phyloP scores from a whole-genome alignment of 805 yeast genomes.

The Metschnikowia similis region DNA sequence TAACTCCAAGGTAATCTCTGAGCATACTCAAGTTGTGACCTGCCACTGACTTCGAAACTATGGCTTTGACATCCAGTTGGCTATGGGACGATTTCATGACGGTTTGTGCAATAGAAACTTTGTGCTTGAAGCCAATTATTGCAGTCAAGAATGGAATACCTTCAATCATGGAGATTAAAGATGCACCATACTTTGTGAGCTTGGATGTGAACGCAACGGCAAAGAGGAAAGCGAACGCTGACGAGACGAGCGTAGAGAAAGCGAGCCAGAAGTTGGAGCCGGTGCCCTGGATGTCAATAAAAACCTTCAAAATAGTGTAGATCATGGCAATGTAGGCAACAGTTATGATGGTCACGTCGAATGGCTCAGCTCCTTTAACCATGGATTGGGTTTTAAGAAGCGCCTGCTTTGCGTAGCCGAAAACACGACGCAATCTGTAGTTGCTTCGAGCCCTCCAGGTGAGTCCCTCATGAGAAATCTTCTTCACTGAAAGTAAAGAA shows the following conservation, averaged over 20 bases:
- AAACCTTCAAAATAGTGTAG: slow-evolving; percentile 72
- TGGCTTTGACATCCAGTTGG: slow-evolving; percentile 37
- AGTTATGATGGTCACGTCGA: slow-evolving; percentile 75
- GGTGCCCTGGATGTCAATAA: slow-evolving; percentile 65
- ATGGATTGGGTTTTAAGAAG: slow-evolving; percentile 39
- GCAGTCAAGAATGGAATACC: slow-evolving; percentile 93
- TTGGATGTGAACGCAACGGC: slow-evolving; percentile 61
- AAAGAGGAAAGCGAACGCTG: slow-evolving; percentile 77
- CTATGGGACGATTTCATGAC: slow-evolving; percentile 42
- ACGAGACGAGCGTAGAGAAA: slow-evolving; percentile 69
- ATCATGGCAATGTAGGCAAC: slow-evolving; percentile 85
- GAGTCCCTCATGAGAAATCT: slow-evolving; percentile 38
- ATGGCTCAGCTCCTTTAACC: slow-evolving; percentile 72
- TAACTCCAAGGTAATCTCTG: slow-evolving; percentile 72
- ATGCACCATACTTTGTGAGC: slow-evolving; percentile 55
- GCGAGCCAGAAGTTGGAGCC: slow-evolving; percentile 91
- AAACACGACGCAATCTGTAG: slow-evolving; percentile 53
- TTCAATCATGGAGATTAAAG: slow-evolving; percentile 74
- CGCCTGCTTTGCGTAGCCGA: slow-evolving; percentile 44
- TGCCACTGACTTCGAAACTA: slow-evolving; percentile 39
- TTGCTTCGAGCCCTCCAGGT: slow-evolving; percentile 60
- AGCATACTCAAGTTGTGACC: slow-evolving; percentile 50
- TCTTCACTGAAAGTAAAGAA: slow-evolving; percentile 22
- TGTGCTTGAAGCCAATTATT: slow-evolving; percentile 86
- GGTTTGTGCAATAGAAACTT: slow-evolving; percentile 63